These are phyloP conservation scores for Cyclotella choctawhatcheeana DNA, from an alignment of 108 stramenopile genomes.

Conservation along the genomic window DNA sequence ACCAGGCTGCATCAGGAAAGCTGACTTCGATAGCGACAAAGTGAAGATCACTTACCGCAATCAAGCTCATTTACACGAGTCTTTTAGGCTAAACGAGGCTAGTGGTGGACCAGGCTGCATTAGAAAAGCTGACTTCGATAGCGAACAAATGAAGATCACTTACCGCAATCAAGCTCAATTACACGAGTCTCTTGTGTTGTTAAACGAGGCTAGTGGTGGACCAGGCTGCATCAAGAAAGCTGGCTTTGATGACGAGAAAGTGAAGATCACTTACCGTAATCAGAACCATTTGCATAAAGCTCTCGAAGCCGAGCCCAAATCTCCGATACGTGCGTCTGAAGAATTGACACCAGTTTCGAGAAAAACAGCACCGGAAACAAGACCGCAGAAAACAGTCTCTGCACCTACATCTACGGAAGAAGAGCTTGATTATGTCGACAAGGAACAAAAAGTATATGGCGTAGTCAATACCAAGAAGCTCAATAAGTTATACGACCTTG, in stretches of 20 bases:
- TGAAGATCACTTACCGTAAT: not conserved
- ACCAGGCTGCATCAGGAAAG: not conserved
- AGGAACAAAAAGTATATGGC: not conserved
- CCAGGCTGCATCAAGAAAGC: not conserved
- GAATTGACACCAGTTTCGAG: no score
- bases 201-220: not conserved
- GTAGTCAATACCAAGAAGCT: constrained; percentile 25
- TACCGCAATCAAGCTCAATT: not conserved
- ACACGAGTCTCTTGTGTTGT: not conserved
- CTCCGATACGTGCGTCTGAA: no score
- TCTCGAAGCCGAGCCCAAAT: no score
- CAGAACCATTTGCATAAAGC: no score
- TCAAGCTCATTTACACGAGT: not conserved
- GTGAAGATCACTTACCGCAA: not conserved
- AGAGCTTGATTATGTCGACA: not conserved
- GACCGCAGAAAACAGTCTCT: not conserved
- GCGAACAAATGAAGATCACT: not conserved
- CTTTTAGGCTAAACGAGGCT: not conserved
- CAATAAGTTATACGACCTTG: constrained; percentile 67
- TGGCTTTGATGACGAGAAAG: not conserved
- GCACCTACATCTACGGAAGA: not conserved
- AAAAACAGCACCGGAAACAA: no score
- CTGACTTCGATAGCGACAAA: not conserved
- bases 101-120: not conserved
- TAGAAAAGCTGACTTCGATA: not conserved